Evolutionary conservation across 192 early-diverging fungal species (phyloP), one percentile per base, ranked within the genome.

Genomic region (Diversispora epigaea): DNA sequence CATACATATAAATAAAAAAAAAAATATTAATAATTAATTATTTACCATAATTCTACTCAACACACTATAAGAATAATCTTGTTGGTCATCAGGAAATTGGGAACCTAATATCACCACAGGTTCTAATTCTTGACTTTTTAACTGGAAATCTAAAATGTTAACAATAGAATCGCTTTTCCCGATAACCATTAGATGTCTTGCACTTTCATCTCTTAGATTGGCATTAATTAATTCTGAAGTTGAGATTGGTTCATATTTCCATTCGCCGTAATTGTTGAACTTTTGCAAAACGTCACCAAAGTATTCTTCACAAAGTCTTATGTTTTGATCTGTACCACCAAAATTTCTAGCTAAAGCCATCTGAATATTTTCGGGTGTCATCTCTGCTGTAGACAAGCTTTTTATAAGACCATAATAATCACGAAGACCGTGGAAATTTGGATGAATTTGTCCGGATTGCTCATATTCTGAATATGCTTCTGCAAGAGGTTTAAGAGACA

Each of bases 41-140:
- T 32, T 32, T 54, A 54, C 50, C 56, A 68, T 68, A 22, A 74
- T 45, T 61, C 62, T 74, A 64, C 45, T 74, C 22, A 74, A 45
- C 17, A 74, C 73, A 46, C 58, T 52, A 47, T 74, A 74, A 17
- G 60, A 74, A 64, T 74, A 74, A 74, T 74, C 73, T 25, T 47
- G 45, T 17, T 60, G 32, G 67, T 74, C 73, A 52, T 74, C 60
- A 17, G 73, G 73, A 74, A 74, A 64, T 45, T 74, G 73, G 12
- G 58, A 63, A 43, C 73, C 73, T 32, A 32, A 74, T 19, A 74
- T 39, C 4, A 74, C 39, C n/a, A 74, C 60, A 39, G 73, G 73
- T 6, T 74, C 73, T 19, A 74, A 40, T 14, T 21, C 25, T 21
- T 40, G 65, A 4, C 6, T 8, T 52, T 19, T 62, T 52, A 74